Base-by-base conservation (phyloP, 1,284 basidiomycete species). In the Fomitopsis pinicola region DNA sequence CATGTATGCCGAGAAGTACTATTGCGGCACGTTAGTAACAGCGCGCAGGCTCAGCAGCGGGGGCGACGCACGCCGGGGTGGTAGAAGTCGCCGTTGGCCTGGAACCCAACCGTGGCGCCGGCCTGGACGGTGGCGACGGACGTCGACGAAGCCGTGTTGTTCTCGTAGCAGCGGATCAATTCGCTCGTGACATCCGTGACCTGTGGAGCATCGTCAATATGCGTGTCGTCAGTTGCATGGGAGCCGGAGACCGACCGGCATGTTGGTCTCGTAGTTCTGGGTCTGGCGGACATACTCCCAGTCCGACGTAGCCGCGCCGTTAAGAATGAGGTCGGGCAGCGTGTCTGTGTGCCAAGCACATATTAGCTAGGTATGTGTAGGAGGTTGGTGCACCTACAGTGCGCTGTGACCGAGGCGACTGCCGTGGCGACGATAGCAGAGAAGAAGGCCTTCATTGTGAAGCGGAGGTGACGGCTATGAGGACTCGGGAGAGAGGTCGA, bases 121-220 rank as follows among this genome's bases (percentile, higher is more conserved):
- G 71, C 80, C 17, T 69, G 59, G 15, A 80, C 78, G n/a, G 77
- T 77, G 1, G 76, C 77, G 59, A 75, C 78, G 28, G 71, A 67
- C 28, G 79, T 74, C 52, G 70, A 59, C 30, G 71, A 71, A n/a
- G 75, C 77, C 17, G 69, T 70, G 55, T 72, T 67, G 15, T 67
- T 71, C 64, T 78, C 78, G 67, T 80, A 81, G 73, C 80, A 82
- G 19, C 79, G 77, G 66, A 82, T 74, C 50, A 76, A 76, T 30
- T 71, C 69, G 67, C 76, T 77, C 1, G 68, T 77, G 26, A 81
- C 78, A 66, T 78, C 76, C 10, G 75, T 79, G 45, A 78, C 76
- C 80, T 78, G 56, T 6, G 30, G 55, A 15, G 10, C 14, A 35
- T 36, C 48, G 55, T 12, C n/a, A 57, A 14, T 42, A 44, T 54